Base-by-base conservation (phyloP, 495 filamentous ascomycete genomes). In the Neurospora sp. region DNA sequence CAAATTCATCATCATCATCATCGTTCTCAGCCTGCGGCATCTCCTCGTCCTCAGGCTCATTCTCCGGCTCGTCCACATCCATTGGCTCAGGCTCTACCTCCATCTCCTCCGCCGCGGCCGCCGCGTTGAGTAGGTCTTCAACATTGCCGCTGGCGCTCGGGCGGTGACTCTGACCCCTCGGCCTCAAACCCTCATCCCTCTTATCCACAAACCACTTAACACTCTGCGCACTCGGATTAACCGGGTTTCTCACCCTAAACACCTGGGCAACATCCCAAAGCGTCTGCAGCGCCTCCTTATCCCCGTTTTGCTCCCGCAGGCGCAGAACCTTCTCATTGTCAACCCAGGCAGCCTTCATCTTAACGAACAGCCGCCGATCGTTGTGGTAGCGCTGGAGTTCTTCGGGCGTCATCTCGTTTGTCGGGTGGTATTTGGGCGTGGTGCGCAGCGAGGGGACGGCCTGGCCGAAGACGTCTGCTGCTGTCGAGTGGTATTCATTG, bases 191-290 rank as follows among this genome's bases (percentile, higher is more conserved):
- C 15, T 4, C 1, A 40, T 17, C 34, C 24, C 39, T 28, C 69
- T 10, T 7, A 0, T 37, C 28, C 17, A 74, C 71, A 31, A 76
- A 77, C 74, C 74, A 76, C n/a, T 28, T 36, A 9, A 76, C 70
- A 9, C 71, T 70, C 71, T 74, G 69, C 3, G 70, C 34, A 9
- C 37, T 19, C 11, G 45, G 69, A 17, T 59, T 70, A 2, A 72
- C n/a, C 0, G 15, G 19, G 39, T 75, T 39, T 9, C 74, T 39
- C 19, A 10, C 6, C 24, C 72, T 37, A 9, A 73, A 75, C 34
- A 73, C 48, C 39, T 70, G 66, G 0, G 69, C 40, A 10, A 77
- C 76, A 31, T 76, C 74, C 76, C 76, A 77, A 36, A 77, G 71
- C 39, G 74, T 39, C 15, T 69, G 48, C 0, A 76, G 21, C 15